Base-by-base conservation (phyloP, 2,329 filamentous ascomycete genomes). In the Coniochaeta ligniaria region DNA sequence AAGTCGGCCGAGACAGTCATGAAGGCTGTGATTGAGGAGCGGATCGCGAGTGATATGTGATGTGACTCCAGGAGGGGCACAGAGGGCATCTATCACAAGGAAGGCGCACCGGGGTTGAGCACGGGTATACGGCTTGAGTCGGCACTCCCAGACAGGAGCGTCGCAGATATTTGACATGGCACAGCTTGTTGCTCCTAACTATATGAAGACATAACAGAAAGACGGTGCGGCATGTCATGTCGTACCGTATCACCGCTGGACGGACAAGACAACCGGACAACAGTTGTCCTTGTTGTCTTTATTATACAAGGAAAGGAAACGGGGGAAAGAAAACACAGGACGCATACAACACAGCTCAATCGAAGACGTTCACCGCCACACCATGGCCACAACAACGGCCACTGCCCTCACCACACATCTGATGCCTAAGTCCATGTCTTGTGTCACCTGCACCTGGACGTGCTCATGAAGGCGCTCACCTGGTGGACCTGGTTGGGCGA, bases 1-100 rank as follows among this genome's bases (percentile, higher is more conserved):
- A 71, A 71, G 26, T 78, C 72, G 31, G 83, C 82, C 0, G 80
- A 84, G 70, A 71, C 66, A 16, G 72, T 79, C 1, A 75, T 86
- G 74, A 70, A 70, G 47, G 60, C 60, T 20, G 64, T 68, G 22
- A 63, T 78, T 2, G 66, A 71, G 59, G 58, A 65, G 16, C 17
- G 12, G 2, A 3, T 50, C 14, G 20, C 2, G 45, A 12, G 17
- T 28, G 45, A 26, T n/a, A 14, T 16, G 45, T 50, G 45, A 50
- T 9, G 45, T 12, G 20, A 22, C n/a, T 20, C 9, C n/a, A 22
- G 6, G 17, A 43, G 5, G n/a, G 41, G 3, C 41, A n/a, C 41
- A 43, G 16, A 22, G n/a, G n/a, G 6, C 41, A n/a, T 6, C 6
- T 16, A 12, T 20, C 41, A 43, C 41, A 20, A 22, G 6, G 2